Evolutionary conservation across 176 grass and related monocot species (phyloP), one percentile per base, ranked within the genome.

Genomic region (Avena sativa): DNA sequence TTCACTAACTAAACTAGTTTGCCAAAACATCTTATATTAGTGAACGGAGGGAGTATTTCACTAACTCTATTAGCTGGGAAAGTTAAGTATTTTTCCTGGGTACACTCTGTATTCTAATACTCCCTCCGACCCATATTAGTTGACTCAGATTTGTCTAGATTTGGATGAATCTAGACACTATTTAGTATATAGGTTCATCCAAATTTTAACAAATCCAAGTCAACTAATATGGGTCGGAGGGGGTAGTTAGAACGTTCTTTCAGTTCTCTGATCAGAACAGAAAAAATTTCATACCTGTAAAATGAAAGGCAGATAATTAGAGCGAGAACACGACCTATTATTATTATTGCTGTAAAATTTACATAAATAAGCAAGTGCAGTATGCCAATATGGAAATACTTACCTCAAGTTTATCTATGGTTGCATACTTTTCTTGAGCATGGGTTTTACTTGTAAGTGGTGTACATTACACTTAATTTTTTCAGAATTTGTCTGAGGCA

Each of bases 351-450:
- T 64, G 48, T 21, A 12, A 63, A 89, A 51, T 64, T 85, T 82
- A 20, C 48, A 79, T 26, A 53, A 51, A 63, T 66, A 59, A 80
- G 23, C 51, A 85, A 34, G 4, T 53, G 40, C 40, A 43, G 6
- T 43, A 43, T 43, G 12, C 58, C 0, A 79, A 76, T 34, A 79
- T 71, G n/a, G 40, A 86, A 67, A 69, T 86, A 51, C 60, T 40
- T 40, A 61, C 23, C 46, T 9, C 20, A 38, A 61, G 4, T 57
- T 25, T 79, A 59, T 75, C 49, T 60, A 80, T 75, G 20, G 53
- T 49, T 51, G 73, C 26, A 56, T 79, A 87, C 51, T 79, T 84
- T 74, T 49, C 15, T 66, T 84, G 36, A 75, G 30, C 49, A 87
- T 80, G 36, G 13, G 25, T 84, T 81, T 87, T 40, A 78, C 38